Base-by-base conservation (phyloP, 2,329 filamentous ascomycete species). In the Aspergillus brasiliensis region DNA sequence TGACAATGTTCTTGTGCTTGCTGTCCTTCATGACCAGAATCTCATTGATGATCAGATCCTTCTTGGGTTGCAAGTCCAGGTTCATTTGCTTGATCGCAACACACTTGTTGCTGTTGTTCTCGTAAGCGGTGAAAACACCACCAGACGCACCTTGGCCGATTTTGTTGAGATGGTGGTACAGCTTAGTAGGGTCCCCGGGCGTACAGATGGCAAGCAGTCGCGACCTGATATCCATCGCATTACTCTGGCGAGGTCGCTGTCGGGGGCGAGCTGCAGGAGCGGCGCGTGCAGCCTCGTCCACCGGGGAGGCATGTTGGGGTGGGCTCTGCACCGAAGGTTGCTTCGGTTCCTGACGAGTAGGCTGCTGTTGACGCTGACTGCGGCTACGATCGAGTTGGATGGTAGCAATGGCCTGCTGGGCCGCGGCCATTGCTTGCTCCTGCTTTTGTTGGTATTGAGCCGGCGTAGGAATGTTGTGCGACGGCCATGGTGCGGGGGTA, bases 11-110 rank as follows among this genome's bases (percentile, higher is more conserved):
- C 71, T 92, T 94, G 75, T 99, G 95, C 60, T 91, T 95, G 82
- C 93, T 97, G 71, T 98, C 95, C 80, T 96, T 97, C 95, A 99
- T 99, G 60, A 99, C 95, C 60, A 99, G 80, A 67, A 99, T 99
- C 75, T 99, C 95, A 76, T 99, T 99, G 78, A 99, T 97, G 71
- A 99, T 99, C 51, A 98, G 82, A 70, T 99, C 95, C 78, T 99
- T 99, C 85, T 98, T 98, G 2, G 95, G 95, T 72, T 99, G 95
- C 78, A 98, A 91, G 76, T 98, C 95, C 58, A 99, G 81, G 67
- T 98, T 98, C 95, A 99, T 99, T 81, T 99, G 95, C 81, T 99
- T 99, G 79, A 99, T 98, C 44, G 95, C 95, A 38, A 99, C 95
- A 67, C 96, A 88, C 63, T 90, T 88, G 77, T 96, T 96, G 40